Conservation (phyloP, 106 monocot genomes). For the Dactylorhiza incarnata region DNA sequence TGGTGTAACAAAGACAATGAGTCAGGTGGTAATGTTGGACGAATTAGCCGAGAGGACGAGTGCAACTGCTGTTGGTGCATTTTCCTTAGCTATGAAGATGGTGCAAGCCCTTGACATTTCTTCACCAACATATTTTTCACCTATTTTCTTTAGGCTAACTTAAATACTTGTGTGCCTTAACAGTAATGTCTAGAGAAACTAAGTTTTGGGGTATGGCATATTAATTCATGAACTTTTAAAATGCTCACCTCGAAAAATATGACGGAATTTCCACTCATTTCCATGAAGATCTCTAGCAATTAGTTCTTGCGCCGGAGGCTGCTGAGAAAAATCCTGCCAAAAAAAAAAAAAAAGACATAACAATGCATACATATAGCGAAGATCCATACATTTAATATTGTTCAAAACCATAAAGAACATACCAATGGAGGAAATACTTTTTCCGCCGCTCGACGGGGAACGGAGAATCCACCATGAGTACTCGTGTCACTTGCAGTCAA, state of each 20-base stretch:
- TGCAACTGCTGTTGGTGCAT: too few relatives aligned
- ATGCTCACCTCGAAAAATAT: slow-evolving; percentile 71
- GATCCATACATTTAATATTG: neutral
- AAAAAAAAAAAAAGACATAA: neutral
- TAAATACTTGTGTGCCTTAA: too few relatives aligned
- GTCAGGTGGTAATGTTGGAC: too few relatives aligned
- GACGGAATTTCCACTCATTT: slow-evolving; percentile 88
- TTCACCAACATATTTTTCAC: too few relatives aligned
- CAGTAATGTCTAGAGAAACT: neutral
- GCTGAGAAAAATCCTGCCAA: slow-evolving; percentile 67
- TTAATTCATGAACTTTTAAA: neutral
- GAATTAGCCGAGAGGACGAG: too few relatives aligned
- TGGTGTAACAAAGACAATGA: too few relatives aligned
- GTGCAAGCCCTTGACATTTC: too few relatives aligned
- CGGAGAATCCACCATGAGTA: slow-evolving; percentile 82
- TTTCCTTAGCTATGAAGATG: too few relatives aligned
- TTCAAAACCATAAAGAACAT: neutral
- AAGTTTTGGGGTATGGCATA: neutral
- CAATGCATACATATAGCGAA: neutral
- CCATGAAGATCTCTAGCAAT: slow-evolving; percentile 84
- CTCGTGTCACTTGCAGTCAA: slow-evolving; percentile 81
- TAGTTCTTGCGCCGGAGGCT: slow-evolving; percentile 83
- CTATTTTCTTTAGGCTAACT: too few relatives aligned
- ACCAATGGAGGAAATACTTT: slow-evolving; percentile 79
- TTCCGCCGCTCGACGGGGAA: slow-evolving; percentile 78